These are phyloP conservation scores for Spergularia marina DNA, from an alignment of 148 eudicot species.

Conservation along the genomic window DNA sequence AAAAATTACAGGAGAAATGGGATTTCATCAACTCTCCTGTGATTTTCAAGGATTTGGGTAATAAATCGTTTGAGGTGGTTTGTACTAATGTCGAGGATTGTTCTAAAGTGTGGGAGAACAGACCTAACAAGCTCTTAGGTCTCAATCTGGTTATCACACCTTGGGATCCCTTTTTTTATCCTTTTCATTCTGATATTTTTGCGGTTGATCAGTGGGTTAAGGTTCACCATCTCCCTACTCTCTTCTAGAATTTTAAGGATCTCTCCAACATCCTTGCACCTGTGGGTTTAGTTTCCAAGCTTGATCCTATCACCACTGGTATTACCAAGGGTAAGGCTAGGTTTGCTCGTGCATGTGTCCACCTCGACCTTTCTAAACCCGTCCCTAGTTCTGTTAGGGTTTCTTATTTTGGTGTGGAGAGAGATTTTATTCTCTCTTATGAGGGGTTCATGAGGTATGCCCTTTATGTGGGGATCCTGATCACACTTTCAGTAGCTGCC, in stretches of 20 bases:
- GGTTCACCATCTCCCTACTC: neutral
- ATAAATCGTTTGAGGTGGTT: no score
- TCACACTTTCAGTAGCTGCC: neutral
- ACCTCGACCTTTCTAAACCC: neutral
- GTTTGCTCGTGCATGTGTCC: neutral
- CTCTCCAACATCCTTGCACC: neutral
- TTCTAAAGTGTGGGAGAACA: no score
- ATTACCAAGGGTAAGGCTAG: neutral
- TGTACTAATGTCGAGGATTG: no score
- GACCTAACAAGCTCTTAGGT: no score
- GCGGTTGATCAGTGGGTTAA: conserved; percentile 3
- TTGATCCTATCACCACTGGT: neutral
- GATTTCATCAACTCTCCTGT: no score
- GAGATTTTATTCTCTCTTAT: neutral
- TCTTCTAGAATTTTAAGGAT: neutral
- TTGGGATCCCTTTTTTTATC: neutral
- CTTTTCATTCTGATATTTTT: neutral
- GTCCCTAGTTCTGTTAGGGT: neutral
- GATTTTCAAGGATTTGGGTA: no score
- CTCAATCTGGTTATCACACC: no score
- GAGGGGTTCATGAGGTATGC: neutral
- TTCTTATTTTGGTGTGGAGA: no score
- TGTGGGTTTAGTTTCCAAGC: neutral
- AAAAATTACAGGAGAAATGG: no score
- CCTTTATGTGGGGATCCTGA: neutral